phyloP scores from a whole-genome alignment of 202 grass and related monocot species.

The Zizania palustris region DNA sequence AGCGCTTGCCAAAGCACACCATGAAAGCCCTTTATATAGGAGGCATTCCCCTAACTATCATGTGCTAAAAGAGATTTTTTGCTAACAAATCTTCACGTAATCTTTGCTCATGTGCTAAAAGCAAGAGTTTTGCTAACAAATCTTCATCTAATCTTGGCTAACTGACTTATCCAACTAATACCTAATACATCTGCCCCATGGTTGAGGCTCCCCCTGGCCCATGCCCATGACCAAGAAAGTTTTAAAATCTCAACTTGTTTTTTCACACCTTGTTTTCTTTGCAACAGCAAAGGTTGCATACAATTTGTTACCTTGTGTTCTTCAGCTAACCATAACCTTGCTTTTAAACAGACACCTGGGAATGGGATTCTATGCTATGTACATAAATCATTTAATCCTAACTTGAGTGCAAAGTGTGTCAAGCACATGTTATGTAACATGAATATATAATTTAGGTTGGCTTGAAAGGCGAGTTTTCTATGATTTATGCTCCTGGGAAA shows the following conservation, averaged over 20 bases:
- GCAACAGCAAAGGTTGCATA: conserved; percentile 17
- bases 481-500: conserved; percentile 71
- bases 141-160: background rate
- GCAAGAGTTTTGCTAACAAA: background rate
- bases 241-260: background rate
- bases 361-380: background rate
- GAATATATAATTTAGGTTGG: conserved; percentile 67
- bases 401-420: background rate
- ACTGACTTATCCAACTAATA: background rate
- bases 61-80: background rate
- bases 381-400: conserved; percentile 8
- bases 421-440: background rate
- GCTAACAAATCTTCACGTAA: background rate
- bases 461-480: conserved; percentile 74
- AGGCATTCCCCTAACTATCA: background rate
- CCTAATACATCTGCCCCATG: no score
- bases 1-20: no score
- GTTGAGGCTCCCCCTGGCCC: no score
- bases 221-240: no score
- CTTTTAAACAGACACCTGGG: background rate
- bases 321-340: background rate
- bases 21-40: no score
- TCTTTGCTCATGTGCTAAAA: background rate
- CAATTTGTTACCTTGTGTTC: background rate
- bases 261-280: background rate